Evolutionary conservation across 495 filamentous ascomycete genomes (phyloP), one percentile per base, ranked within the genome.

Genomic region (Podospora bellae-mahoneyi): DNA sequence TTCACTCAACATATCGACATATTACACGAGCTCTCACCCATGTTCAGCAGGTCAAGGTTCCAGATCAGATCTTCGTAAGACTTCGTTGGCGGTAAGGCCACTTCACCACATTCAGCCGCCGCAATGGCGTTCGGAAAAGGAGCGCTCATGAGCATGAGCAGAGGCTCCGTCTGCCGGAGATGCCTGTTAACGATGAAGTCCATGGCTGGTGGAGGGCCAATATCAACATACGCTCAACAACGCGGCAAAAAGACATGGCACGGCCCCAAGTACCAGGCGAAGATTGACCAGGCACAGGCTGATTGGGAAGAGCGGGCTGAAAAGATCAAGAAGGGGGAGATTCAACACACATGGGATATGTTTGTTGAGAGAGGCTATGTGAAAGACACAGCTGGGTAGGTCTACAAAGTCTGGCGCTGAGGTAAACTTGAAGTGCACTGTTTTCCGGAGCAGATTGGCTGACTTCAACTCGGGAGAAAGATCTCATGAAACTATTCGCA

Each of bases 361-460:
- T 79, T 99, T 15, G 91, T 96, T 73, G 90, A 93, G 69, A 84
- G 95, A 73, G 93, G 91, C 1, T 87, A 89, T 62, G 77, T 97
- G 56, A 89, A 97, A 75, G 86, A 91, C 73, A 84, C 91, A 57
- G 90, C 94, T 66, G 94, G 93, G 92, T 95, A 81, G 59, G 85
- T 78, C n/a, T 19, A 39, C 5, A 5, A 5, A 53, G 54, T 44
- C 48, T 48, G 39, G 39, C 2, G 39, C 39, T 48, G 39, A 48
- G 39, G 39, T 48, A 48, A 48, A 48, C 39, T 48, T 48, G 39
- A 48, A 48, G 39, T 18, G 39, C 39, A 16, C 39, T 48, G 39
- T 48, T 48, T 48, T 48, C 9, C 9, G 39, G 9, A 48, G 2
- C 34, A 23, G 18, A 4, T 13, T 54, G 26, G 59, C 10, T 64